Percentiles rank a stretch among this genome's conserved stretches.
Conservation (phyloP, 805 yeast genomes). For the Barnettozyma botsteinii region DNA sequence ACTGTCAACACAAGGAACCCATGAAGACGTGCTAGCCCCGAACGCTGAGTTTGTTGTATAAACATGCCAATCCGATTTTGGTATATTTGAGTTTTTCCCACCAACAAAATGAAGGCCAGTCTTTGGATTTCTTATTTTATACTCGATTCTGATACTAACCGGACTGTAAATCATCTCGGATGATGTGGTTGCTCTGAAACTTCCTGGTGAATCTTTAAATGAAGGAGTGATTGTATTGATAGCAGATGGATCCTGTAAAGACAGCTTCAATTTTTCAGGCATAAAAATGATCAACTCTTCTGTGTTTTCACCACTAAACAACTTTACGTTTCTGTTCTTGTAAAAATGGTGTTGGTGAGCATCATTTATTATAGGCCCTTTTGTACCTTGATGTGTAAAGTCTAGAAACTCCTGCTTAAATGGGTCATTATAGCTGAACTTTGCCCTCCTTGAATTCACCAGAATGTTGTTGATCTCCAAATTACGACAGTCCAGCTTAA, state of each 20-base stretch:
- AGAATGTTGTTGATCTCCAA: conserved; percentile 56
- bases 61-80: conserved; percentile 64
- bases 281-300: conserved; percentile 60
- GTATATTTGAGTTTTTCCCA: conserved; percentile 38
- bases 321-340: conserved; percentile 44
- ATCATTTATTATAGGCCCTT: conserved; percentile 8
- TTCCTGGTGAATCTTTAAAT: conserved; percentile 34
- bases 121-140: conserved; percentile 55
- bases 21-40: conserved; percentile 82
- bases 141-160: conserved; percentile 61
- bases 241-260: conserved; percentile 46
- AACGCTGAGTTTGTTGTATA: conserved; percentile 77
- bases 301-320: conserved; percentile 48
- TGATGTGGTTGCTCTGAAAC: conserved; percentile 21
- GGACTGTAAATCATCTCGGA: conserved; percentile 62
- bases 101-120: conserved; percentile 77
- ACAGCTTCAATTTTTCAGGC: conserved; percentile 62
- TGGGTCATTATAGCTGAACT: conserved; percentile 51
- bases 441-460: conserved; percentile 56
- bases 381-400: conserved; percentile 23
- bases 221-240: conserved; percentile 32
- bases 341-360: conserved; percentile 55
- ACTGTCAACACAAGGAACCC: conserved; percentile 96
- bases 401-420: conserved; percentile 35
- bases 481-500: conserved; percentile 78